Percentiles rank a stretch among this genome's conserved stretches.
These are phyloP conservation scores for Candida odintsovae DNA, from an alignment of 805 yeast species.

Conservation along the genomic window DNA sequence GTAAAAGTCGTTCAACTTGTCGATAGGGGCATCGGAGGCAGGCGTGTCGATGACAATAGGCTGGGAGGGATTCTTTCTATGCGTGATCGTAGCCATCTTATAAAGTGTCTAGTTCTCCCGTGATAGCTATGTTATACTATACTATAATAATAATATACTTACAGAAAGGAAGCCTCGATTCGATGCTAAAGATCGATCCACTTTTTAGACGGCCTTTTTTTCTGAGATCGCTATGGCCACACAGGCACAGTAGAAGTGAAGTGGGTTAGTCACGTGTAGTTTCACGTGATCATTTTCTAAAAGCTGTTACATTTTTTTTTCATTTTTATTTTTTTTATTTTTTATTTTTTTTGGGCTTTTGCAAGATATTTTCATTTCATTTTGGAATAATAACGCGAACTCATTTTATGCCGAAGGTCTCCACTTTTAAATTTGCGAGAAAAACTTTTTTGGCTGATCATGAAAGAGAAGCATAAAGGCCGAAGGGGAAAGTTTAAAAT, in stretches of 20 bases:
- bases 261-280: not conserved
- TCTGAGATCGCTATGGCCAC: not conserved
- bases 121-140: too few species aligned
- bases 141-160: too few species aligned
- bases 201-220: not conserved
- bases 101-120: not conserved
- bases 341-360: too few species aligned
- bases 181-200: not conserved
- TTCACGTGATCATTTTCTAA: not conserved
- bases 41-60: slow-evolving; percentile 27
- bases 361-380: too few species aligned
- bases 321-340: too few species aligned
- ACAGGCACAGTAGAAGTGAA: not conserved
- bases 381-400: too few species aligned
- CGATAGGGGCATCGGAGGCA: slow-evolving; percentile 23
- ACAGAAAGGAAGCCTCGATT: not conserved
- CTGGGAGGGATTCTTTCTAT: slow-evolving; percentile 20
- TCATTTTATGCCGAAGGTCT: not conserved
- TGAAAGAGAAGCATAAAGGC: not conserved
- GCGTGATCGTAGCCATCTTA: slow-evolving; percentile 27
- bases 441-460: not conserved
- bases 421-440: not conserved
- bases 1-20: slow-evolving; percentile 56
- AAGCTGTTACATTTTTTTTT: too few species aligned
- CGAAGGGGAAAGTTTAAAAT: not conserved